A percentile compares a stretch with the other conserved stretches of the same genome.
These are phyloP conservation scores for Dryas integrifolia DNA, from an alignment of 331 rosid genomes.

Conservation along the genomic window DNA sequence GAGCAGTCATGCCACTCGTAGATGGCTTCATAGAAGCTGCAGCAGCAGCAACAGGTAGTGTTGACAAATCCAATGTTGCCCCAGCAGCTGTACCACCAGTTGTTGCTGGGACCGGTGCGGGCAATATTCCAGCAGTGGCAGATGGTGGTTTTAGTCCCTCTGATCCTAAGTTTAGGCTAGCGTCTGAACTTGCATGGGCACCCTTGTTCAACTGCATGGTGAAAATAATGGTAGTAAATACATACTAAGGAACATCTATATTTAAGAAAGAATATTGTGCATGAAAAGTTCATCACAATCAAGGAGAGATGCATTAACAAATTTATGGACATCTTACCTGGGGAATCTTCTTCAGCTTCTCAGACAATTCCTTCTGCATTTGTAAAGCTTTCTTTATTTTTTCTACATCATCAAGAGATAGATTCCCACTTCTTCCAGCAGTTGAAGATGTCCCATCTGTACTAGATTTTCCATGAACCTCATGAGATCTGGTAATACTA, in stretches of 20 bases:
- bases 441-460: conserved; percentile 98
- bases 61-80: conserved; percentile 34
- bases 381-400: conserved; percentile 87
- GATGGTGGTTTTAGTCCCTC: conserved; percentile 41
- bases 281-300: not conserved
- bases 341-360: conserved; percentile 71
- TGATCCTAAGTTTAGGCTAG: conserved; percentile 34
- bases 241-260: conserved; percentile 12
- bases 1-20: conserved; percentile 28
- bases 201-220: conserved; percentile 61
- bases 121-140: conserved; percentile 28
- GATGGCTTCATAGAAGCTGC: conserved; percentile 5
- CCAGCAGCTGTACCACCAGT: conserved; percentile 32
- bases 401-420: conserved; percentile 75
- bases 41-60: conserved; percentile 38
- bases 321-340: conserved; percentile 41
- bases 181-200: conserved; percentile 44
- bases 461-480: conserved; percentile 99
- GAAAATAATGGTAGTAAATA: conserved; percentile 28
- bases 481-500: conserved; percentile 99
- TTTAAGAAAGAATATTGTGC: not conserved
- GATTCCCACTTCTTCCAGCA: conserved; percentile 85
- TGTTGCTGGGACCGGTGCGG: conserved; percentile 24
- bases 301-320: not conserved
- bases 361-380: conserved; percentile 69